phyloP scores from a whole-genome alignment of 768 basidiomycete species.

The Mycena maculata region DNA sequence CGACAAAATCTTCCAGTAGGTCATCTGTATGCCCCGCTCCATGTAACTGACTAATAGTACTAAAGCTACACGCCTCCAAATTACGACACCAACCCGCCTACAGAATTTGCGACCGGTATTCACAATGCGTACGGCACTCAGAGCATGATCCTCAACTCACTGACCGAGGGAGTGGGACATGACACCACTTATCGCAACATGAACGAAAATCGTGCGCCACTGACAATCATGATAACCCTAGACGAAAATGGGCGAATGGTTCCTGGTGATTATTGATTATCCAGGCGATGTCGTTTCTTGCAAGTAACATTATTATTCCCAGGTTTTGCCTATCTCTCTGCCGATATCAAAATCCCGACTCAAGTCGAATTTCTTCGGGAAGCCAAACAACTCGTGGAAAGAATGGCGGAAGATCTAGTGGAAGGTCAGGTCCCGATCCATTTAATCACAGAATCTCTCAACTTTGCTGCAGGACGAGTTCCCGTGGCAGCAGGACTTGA shows the following conservation, averaged over 20 bases:
- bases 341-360: background rate
- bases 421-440: background rate
- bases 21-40: too few relatives aligned
- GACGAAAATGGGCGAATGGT: constrained; percentile 22
- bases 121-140: constrained; percentile 10
- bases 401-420: constrained; percentile 17
- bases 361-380: constrained; percentile 4
- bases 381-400: constrained; percentile 21
- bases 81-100: constrained; percentile 4
- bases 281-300: too few relatives aligned
- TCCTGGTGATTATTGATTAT: constrained; percentile 21
- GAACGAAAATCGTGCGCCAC: constrained; percentile 32
- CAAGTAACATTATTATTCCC: background rate
- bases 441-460: background rate
- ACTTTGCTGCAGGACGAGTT: background rate
- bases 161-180: constrained; percentile 16
- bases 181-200: constrained; percentile 28
- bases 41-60: background rate
- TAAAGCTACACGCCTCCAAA: constrained; percentile 4
- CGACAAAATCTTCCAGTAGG: constrained; percentile 28
- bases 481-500: background rate
- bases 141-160: background rate
- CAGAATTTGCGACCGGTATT: constrained; percentile 14
- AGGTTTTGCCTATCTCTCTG: constrained; percentile 17
- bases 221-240: constrained; percentile 26